Evolutionary conservation across 2,329 filamentous ascomycete species (phyloP), one percentile per base, ranked within the genome.

Genomic region (Daldinia eschscholtzii): DNA sequence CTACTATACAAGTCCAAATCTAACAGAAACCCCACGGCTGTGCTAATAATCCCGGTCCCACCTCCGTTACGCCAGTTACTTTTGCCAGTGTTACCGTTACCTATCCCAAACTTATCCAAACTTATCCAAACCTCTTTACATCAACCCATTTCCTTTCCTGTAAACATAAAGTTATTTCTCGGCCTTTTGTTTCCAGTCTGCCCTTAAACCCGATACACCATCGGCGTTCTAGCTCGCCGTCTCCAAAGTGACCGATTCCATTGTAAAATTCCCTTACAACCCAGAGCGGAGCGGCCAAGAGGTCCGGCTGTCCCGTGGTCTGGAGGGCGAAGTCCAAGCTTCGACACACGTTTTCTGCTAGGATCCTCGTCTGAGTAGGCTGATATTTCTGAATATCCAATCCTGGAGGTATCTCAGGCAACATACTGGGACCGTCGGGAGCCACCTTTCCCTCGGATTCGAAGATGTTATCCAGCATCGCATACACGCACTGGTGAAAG

Each of bases 321-420:
- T 74, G 76, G 4, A 87, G 77, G 0, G 81, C 82, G 50, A 81
- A 84, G 65, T 87, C 86, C 4, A 88, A 76, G 2, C 82, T 82
- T 44, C 85, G 81, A 70, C 86, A 88, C 15, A 87, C 82, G 61
- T 83, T 81, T 7, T 80, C 81, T 0, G 86, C 85, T 37, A 85
- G 76, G 57, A 82, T 79, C 18, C 81, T 79, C 0, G 81, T 81
- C 64, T 83, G 80, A 15, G 82, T 79, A 9, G 70, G 67, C 9
- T 76, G 71, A 68, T 86, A 87, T 37, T 76, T 79, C 12, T 76
- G 73, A 2, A 81, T 75, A 60, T 87, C 81, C 48, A 85, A 76
- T 18, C 78, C 77, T 3, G 75, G 71, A 1, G 81, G 81, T 53
- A 84, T 68, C 6, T 80, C 77, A 0, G 81, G 79, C 74, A 81